Evolutionary conservation across 2,329 filamentous ascomycete species (phyloP), one percentile per base, ranked within the genome.

Genomic region (Pseudocercospora crystallina): DNA sequence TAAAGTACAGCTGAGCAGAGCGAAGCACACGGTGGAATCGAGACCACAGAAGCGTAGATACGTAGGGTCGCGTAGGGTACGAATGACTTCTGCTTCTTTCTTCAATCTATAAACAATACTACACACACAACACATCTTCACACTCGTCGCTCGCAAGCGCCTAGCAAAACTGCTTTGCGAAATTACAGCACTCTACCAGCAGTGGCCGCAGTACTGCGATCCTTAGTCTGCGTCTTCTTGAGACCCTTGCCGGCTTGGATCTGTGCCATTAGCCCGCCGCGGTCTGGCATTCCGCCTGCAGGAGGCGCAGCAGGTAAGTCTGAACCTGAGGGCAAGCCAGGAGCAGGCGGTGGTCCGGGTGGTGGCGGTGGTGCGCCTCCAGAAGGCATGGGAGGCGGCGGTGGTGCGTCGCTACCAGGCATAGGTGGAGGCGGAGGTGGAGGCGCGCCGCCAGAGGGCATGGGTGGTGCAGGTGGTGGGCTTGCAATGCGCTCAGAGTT

Each of bases 151-250:
- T 39, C 36, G 17, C 33, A 14, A 30, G 10, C 17, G 20, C 39
- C 39, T 42, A 26, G 7, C 7, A 26, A 3, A 26, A 3, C 7
- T 7, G 20, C 20, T 7, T 26, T 4, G 7, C 7, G 3, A 26
- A 4, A 4, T 26, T 63, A 69, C 57, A 71, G 57, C 29, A 96
- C 91, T 54, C 84, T 82, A n/a, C 92, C 92, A 15, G 89, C 87
- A 51, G 85, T 77, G 45, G 84, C 70, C 44, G 89, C 80, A 41
- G 63, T 72, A 71, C 91, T 96, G 70, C 85, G 85, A 71, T 99
- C 94, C 71, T 89, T 91, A 1, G 94, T 97, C 69, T 86, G 76
- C 17, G 90, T 90, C 79, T 97, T 97, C 77, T 80, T 90, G 66
- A 99, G 75, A 2, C 83, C 72, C 71, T 72, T 90, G 37, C 94